Evolutionary conservation across 495 filamentous ascomycete species (phyloP).

Genomic region (Podospora appendiculata): DNA sequence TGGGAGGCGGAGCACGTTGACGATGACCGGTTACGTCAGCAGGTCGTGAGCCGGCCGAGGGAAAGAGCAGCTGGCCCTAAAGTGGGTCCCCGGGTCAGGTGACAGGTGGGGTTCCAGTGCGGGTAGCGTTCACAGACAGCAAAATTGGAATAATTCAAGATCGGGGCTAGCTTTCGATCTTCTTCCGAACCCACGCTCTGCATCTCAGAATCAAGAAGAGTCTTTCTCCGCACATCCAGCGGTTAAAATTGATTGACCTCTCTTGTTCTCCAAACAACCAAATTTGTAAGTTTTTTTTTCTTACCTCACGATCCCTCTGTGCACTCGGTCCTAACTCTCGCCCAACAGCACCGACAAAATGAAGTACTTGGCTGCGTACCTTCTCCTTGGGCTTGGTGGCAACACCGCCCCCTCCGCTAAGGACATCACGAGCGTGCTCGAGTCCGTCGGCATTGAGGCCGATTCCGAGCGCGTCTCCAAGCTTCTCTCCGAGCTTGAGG

Average conservation of each 20-base stretch:
- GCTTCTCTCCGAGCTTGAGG: conserved; percentile 86
- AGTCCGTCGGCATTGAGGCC: conserved; percentile 91
- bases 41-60: too few relatives aligned
- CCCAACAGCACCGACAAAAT: conserved; percentile 52
- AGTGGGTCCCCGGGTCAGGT: conserved; percentile 13
- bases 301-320: background rate
- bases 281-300: conserved; percentile 21
- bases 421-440: conserved; percentile 87
- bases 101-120: conserved; percentile 16
- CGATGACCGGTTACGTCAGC: too few relatives aligned
- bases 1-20: too few relatives aligned
- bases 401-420: conserved; percentile 80
- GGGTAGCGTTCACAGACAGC: conserved; percentile 22
- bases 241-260: conserved; percentile 52
- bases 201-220: conserved; percentile 42
- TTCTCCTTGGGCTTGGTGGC: conserved; percentile 89
- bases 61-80: conserved; percentile 18
- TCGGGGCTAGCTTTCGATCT: conserved; percentile 6
- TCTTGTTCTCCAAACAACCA: conserved; percentile 38
- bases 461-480: conserved; percentile 78
- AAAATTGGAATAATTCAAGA: conserved; percentile 23
- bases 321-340: background rate
- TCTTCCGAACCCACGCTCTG: conserved; percentile 8
- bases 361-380: conserved; percentile 99
- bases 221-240: conserved; percentile 48